Conservation (phyloP, 2,329 filamentous ascomycete genomes). For the Septoria linicola region DNA sequence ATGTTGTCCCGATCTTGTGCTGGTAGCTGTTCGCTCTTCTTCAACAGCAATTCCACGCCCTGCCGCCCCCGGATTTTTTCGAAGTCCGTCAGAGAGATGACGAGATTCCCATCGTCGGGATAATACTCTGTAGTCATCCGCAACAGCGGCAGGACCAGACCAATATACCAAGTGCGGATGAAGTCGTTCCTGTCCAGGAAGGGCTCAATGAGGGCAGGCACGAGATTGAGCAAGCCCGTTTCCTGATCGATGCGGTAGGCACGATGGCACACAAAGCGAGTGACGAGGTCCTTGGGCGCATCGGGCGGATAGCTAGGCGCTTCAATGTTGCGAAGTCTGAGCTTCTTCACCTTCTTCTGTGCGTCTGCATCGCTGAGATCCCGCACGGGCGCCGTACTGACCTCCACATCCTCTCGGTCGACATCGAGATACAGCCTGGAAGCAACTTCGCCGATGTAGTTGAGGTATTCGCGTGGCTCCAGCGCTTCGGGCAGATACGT, state of each 20-base stretch:
- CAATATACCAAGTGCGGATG: constrained; percentile 67
- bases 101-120: constrained; percentile 49
- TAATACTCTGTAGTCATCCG: constrained; percentile 71
- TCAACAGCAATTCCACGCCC: constrained; percentile 63
- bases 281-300: constrained; percentile 56
- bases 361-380: constrained; percentile 63
- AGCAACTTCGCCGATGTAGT: constrained; percentile 60
- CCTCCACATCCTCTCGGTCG: constrained; percentile 42
- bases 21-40: constrained; percentile 44
- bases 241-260: constrained; percentile 68
- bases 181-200: constrained; percentile 63
- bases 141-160: constrained; percentile 66
- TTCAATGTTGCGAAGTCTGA: constrained; percentile 61
- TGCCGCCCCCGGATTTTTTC: constrained; percentile 58
- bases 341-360: constrained; percentile 61
- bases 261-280: constrained; percentile 66
- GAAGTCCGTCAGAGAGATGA: constrained; percentile 65
- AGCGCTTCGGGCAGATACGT: constrained; percentile 73
- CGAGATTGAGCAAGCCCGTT: constrained; percentile 67
- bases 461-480: constrained; percentile 61
- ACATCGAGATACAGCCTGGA: constrained; percentile 46
- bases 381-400: constrained; percentile 59
- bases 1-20: constrained; percentile 35
- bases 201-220: constrained; percentile 66
- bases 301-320: constrained; percentile 51